These are phyloP conservation scores for Lodderomyces parapsilosis DNA, from an alignment of 1,139 yeast genomes.

Conservation along the genomic window DNA sequence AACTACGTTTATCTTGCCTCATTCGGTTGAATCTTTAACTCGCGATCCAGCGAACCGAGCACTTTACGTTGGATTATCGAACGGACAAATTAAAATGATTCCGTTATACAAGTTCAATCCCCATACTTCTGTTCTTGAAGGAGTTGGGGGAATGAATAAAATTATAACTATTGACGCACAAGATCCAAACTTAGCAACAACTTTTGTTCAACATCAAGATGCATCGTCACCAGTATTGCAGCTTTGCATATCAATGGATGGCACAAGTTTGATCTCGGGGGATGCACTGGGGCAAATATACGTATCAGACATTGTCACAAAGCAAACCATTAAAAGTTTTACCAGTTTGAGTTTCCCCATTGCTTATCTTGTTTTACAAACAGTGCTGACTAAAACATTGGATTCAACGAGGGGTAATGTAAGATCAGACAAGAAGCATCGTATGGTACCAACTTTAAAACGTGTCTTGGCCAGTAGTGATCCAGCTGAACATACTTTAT, in stretches of 20 bases:
- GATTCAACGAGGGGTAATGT: slow-evolving; percentile 16
- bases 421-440: slow-evolving; percentile 29
- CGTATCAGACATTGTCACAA: slow-evolving; percentile 71
- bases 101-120: slow-evolving; percentile 53
- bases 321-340: slow-evolving; percentile 69
- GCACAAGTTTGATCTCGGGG: slow-evolving; percentile 71
- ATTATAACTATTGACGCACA: slow-evolving; percentile 51
- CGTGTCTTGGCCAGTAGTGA: slow-evolving; percentile 51
- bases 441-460: slow-evolving; percentile 55
- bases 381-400: slow-evolving; percentile 18
- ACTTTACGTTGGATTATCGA: slow-evolving; percentile 64
- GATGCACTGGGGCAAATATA: slow-evolving; percentile 67
- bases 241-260: slow-evolving; percentile 69
- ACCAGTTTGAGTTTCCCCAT: slow-evolving; percentile 50
- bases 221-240: slow-evolving; percentile 38
- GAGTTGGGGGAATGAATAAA: slow-evolving; percentile 56
- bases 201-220: slow-evolving; percentile 60
- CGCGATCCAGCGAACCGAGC: slow-evolving; percentile 84
- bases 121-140: slow-evolving; percentile 45
- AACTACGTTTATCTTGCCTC: slow-evolving; percentile 69
- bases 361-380: slow-evolving; percentile 23
- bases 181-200: slow-evolving; percentile 49
- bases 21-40: slow-evolving; percentile 56
- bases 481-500: slow-evolving; percentile 49
- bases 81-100: slow-evolving; percentile 61